Conservation (phyloP, 805 yeast genomes). For the Helenozyma baotianmanensis region DNA sequence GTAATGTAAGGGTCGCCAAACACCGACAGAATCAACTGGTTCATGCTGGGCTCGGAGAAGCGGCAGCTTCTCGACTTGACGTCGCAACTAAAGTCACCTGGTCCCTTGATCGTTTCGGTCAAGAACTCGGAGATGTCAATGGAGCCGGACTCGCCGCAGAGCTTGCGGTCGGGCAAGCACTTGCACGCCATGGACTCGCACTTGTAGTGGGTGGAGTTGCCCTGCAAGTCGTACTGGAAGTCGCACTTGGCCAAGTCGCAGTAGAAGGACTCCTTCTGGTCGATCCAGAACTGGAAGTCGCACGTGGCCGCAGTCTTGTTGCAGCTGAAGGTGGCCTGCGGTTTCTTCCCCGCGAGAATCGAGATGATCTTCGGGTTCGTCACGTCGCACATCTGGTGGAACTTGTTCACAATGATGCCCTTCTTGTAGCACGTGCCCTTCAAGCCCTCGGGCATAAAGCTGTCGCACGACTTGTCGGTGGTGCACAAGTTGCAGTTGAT, state of each 20-base stretch:
- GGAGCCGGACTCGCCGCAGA: constrained; percentile 92
- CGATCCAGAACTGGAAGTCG: constrained; percentile 96
- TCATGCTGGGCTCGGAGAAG: constrained; percentile 95
- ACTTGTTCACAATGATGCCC: constrained; percentile 75
- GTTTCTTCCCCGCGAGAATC: constrained; percentile 72
- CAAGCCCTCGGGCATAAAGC: constrained; percentile 81
- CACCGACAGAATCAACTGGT: constrained; percentile 80
- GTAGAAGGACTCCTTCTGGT: constrained; percentile 80
- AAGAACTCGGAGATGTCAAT: constrained; percentile 92
- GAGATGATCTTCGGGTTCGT: constrained; percentile 82
- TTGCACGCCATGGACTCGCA: constrained; percentile 80
- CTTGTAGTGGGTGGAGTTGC: constrained; percentile 68
- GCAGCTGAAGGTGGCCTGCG: constrained; percentile 92
- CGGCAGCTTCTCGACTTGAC: constrained; percentile 55
- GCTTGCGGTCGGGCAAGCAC: constrained; percentile 87
- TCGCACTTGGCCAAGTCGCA: constrained; percentile 78
- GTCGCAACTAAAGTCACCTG: constrained; percentile 88
- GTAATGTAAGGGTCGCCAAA: constrained; percentile 95
- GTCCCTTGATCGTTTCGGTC: constrained; percentile 85
- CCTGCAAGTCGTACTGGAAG: constrained; percentile 55
- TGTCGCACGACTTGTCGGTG: constrained; percentile 69
- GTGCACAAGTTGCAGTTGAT: constrained; percentile 89
- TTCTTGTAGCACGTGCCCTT: constrained; percentile 85
- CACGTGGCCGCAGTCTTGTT: constrained; percentile 61
- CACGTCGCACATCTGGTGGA: constrained; percentile 91